These are phyloP conservation scores for Neofusicoccum parvum DNA, from an alignment of 2,329 filamentous ascomycete species.

Conservation along the genomic window DNA sequence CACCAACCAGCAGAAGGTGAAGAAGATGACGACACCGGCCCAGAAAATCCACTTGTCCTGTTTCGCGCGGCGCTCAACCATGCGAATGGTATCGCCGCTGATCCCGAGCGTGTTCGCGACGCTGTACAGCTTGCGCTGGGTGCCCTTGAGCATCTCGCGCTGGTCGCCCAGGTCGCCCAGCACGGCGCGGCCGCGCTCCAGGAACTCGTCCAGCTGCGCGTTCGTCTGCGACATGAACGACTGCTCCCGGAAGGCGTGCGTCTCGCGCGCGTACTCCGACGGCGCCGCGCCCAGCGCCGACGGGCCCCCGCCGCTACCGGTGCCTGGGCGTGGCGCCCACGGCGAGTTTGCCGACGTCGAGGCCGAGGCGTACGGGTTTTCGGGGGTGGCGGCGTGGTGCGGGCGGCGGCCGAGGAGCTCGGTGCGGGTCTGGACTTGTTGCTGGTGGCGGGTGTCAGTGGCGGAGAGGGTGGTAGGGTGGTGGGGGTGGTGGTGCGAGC, in stretches of 20 bases:
- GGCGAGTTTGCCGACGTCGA: constrained; percentile 50
- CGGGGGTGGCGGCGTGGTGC: constrained; percentile 76
- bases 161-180: constrained; percentile 86
- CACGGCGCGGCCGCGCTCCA: constrained; percentile 87
- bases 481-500: constrained; percentile 24
- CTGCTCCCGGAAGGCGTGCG: constrained; percentile 85
- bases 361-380: constrained; percentile 83
- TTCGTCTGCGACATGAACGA: constrained; percentile 83
- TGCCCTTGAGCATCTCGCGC: constrained; percentile 91
- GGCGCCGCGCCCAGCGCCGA: constrained; percentile 46
- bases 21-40: constrained; percentile 81
- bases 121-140: constrained; percentile 85
- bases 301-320: constrained; percentile 29
- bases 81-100: constrained; percentile 93
- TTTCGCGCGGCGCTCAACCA: constrained; percentile 87
- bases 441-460: constrained; percentile 35
- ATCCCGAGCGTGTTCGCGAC: constrained; percentile 93
- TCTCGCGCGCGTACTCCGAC: constrained; percentile 69
- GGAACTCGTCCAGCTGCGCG: constrained; percentile 86
- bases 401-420: constrained; percentile 86
- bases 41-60: constrained; percentile 99
- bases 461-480: not conserved
- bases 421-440: constrained; percentile 68
- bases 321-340: constrained; percentile 46
- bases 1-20: constrained; percentile 89